Percentiles rank a stretch among this genome's conserved stretches.
Conservation (phyloP, 805 yeast genomes). For the Yamadazyma sp. region DNA sequence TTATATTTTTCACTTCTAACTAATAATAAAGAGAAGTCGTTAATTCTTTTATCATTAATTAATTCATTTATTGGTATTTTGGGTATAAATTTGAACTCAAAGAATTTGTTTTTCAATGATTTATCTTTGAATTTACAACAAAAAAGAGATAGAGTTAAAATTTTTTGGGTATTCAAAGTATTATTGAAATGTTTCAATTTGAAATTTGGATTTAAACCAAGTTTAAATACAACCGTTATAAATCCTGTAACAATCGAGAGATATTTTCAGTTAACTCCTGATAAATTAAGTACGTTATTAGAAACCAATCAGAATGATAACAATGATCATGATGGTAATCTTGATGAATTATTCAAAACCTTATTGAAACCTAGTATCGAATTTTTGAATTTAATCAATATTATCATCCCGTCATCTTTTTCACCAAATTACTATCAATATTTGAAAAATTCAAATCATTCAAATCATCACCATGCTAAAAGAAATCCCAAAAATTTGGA, state of each 20-base stretch:
- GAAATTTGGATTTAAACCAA: conserved; percentile 45
- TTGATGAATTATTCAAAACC: conserved; percentile 34
- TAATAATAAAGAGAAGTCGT: conserved; percentile 40
- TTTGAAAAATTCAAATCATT: conserved; percentile 23
- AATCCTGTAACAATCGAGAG: conserved; percentile 46
- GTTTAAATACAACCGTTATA: conserved; percentile 44
- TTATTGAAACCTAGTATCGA: conserved; percentile 41
- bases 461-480: conserved; percentile 17
- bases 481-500: conserved; percentile 28
- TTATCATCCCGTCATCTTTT: conserved; percentile 45
- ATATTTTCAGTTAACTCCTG: conserved; percentile 44
- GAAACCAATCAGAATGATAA: conserved; percentile 7
- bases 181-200: conserved; percentile 40
- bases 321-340: conserved; percentile 17
- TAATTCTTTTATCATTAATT: conserved; percentile 34
- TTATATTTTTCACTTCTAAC: conserved; percentile 46
- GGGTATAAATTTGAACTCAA: conserved; percentile 40
- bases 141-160: conserved; percentile 36
- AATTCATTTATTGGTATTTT: conserved; percentile 43
- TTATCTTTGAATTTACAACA: conserved; percentile 38
- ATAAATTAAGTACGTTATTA: conserved; percentile 34
- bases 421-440: conserved; percentile 46
- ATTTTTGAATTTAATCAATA: conserved; percentile 40
- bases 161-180: conserved; percentile 47
- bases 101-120: conserved; percentile 44